Conservation (phyloP, 768 basidiomycete genomes). For the Xerocomus brunneocitrinus region DNA sequence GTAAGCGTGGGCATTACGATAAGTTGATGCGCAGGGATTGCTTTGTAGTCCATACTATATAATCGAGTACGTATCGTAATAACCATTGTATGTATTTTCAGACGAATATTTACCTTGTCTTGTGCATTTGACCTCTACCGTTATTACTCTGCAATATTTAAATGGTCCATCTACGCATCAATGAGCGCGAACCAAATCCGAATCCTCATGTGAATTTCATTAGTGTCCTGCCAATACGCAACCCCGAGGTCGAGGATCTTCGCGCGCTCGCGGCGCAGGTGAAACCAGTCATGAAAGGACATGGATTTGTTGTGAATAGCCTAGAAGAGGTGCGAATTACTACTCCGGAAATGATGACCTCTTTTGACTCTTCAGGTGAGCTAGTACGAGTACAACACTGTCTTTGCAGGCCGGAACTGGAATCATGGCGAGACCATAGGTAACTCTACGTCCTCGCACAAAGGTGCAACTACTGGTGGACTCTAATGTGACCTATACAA, state of each 20-base stretch:
- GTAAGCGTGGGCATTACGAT: constrained; percentile 18
- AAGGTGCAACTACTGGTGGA: background rate
- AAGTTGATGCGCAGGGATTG: constrained; percentile 4
- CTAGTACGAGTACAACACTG: constrained; percentile 73
- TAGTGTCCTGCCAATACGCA: constrained; percentile 44
- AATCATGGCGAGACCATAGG: constrained; percentile 78
- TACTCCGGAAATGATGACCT: background rate
- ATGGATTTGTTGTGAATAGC: constrained; percentile 72
- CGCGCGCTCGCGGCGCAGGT: constrained; percentile 82
- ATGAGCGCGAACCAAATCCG: constrained; percentile 65
- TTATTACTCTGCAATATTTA: background rate
- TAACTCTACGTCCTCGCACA: constrained; percentile 21
- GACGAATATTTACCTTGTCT: too few relatives aligned
- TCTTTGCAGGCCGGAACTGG: constrained; percentile 85
- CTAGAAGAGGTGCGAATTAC: constrained; percentile 63
- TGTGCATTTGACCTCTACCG: background rate
- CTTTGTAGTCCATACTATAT: background rate
- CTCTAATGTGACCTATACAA: constrained; percentile 23
- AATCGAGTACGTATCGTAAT: background rate
- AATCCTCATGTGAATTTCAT: constrained; percentile 80
- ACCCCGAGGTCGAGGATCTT: constrained; percentile 50
- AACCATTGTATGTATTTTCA: background rate
- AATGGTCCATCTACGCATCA: constrained; percentile 71
- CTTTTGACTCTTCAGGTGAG: background rate
- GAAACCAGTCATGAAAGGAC: constrained; percentile 74